Base-by-base conservation (phyloP, 2,329 filamentous ascomycete species). In the Xylaria sp. region DNA sequence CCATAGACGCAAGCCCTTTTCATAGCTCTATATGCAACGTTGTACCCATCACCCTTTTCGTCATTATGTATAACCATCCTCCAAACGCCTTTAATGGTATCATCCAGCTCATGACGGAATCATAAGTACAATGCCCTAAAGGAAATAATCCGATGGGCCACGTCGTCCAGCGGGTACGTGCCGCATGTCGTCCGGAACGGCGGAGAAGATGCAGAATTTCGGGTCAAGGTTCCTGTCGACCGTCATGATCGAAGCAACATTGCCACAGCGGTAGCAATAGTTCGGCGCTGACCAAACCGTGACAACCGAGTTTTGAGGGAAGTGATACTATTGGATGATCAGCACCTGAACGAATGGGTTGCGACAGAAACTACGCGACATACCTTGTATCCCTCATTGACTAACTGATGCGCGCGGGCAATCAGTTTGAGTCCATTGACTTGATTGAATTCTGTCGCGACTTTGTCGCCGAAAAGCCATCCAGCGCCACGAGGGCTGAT, bases 241-340 rank as follows among this genome's bases (percentile, higher is more conserved):
- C 55, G 92, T 92, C 87, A 96, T 96, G 72, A 97, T 96, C 72
- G 92, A 97, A 6, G 94, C 94, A 72, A 97, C 86, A 71, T 99
- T 99, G 44, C 94, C 94, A 74, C 94, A 99, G 57, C 92, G 84
- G 74, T 96, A 96, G 74, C 91, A 95, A 75, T 94, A 94, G 73
- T 95, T 99, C 3, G 94, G 94, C 2, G 94, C 94, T 61, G 92
- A 97, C 94, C 94, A 99, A 19, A 99, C 94, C 0, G 94, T 99
- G 16, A 96, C 92, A 48, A 97, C 92, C 10, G 95, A 95, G 76
- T 94, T 93, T 73, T 96, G 90, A 57, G 89, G 83, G 76, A 97
- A 97, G 73, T 97, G 93, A 74, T 95, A 97, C 84, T 91, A 59
- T 39, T 55, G 2, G 5, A 37, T 34, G 2, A 63, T 78, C 67